Conservation (phyloP, 2,329 filamentous ascomycete species). For the Clonostachys sp. region DNA sequence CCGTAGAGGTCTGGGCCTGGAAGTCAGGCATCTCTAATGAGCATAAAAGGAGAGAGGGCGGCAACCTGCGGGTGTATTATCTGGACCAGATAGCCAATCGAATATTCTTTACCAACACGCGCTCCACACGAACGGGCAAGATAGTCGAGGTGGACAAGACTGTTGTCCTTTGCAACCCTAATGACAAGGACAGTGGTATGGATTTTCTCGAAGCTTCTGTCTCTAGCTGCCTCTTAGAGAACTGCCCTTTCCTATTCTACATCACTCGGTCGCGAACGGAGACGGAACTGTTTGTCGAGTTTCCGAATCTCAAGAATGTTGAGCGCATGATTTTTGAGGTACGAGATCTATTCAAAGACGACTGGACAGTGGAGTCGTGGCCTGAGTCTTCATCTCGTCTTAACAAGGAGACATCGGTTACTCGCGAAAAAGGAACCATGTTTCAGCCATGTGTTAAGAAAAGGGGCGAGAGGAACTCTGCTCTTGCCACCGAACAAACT, state of each 20-base stretch:
- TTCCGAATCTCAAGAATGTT: conserved; percentile 3
- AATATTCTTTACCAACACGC: conserved; percentile 6
- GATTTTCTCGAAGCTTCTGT: neutral
- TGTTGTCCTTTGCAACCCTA: conserved; percentile 1
- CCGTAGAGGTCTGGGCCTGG: conserved; percentile 18
- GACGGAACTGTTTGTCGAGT: conserved; percentile 6
- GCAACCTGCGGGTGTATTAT: conserved; percentile 1
- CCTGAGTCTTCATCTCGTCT: conserved; percentile 2
- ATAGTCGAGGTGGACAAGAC: conserved; percentile 1
- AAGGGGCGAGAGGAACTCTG: too few relatives aligned
- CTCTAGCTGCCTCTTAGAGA: neutral
- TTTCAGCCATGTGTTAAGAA: too few relatives aligned
- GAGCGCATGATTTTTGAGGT: neutral
- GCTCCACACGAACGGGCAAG: conserved; percentile 3
- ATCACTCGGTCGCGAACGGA: conserved; percentile 1
- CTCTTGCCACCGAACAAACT: too few relatives aligned
- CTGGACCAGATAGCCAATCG: conserved; percentile 1
- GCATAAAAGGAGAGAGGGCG: conserved; percentile 3
- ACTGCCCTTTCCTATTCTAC: conserved; percentile 4
- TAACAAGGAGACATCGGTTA: neutral
- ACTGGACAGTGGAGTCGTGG: conserved; percentile 3
- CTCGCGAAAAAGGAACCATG: conserved; percentile 2
- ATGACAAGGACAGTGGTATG: neutral
- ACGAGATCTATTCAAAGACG: conserved; percentile 1
- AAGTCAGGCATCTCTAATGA: conserved; percentile 10